Base-by-base conservation (phyloP, 1,139 yeast genomes). In the Entelexis paramagnoliae region DNA sequence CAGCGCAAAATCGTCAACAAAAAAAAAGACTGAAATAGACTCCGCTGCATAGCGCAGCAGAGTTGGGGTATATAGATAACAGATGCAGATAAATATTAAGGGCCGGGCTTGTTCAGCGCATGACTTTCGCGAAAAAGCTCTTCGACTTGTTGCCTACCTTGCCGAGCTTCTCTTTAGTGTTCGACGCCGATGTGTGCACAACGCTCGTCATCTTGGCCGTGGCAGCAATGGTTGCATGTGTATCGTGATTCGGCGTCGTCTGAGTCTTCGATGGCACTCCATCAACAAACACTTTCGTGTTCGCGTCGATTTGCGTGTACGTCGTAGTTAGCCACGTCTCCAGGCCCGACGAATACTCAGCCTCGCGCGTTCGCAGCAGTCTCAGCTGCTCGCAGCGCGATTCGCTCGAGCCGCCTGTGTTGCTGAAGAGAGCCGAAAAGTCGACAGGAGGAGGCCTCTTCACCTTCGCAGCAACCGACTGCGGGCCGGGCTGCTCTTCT, bases 391-490 rank as follows among this genome's bases (percentile, higher is more conserved):
- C 51, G n/a, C 51, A 46, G 4, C 60, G 48, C 16, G 59, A 49
- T 33, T 56, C 61, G 38, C 52, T 48, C 5, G 53, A 35, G 19
- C 46, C 49, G 14, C 51, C 51, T 2, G 49, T 16, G 26, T 46
- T 41, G 41, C 51, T 54, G 16, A 67, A 53, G 7, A 66, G 60
- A 1, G 65, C 68, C 11, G 61, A 51, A 51, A 68, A 66, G 54
- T 68, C 71, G 39, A 67, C 62, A 24, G 53, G 59, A 1, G 71
- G 71, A 8, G 67, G 67, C 17, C 65, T 58, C 52, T 61, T 66
- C 24, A 60, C 58, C 38, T 54, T 58, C 22, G 58, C 53, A 2
- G 55, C 46, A 10, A 55, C 49, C 3, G 52, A 39, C 28, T 40
- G 51, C 7, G 50, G 36, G 3, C 35, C 41, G 2, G 44, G 19